Evolutionary conservation across 345 rosid species (phyloP), one percentile per base, ranked within the genome.

Genomic region (Brassica nigra): DNA sequence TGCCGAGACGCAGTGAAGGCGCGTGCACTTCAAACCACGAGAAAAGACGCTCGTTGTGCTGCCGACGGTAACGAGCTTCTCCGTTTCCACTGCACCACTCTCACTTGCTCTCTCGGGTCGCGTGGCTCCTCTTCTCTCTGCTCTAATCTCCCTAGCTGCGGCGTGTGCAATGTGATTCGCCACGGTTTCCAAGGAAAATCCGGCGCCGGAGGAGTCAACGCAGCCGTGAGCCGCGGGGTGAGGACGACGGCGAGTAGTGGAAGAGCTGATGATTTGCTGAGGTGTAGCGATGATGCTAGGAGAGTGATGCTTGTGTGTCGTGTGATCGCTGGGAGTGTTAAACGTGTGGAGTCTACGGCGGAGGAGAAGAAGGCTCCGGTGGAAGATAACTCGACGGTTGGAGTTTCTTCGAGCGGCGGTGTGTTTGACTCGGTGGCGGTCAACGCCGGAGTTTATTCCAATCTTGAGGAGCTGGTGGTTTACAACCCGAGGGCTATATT

Each of bases 1-100:
- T 93, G 98, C 81, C 88, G 99, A 37, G 94, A 93, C 73, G 88
- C 96, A 4, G 98, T 95, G 67, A 95, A 90, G 87, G 67, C 92
- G 44, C 98, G 94, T 68, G 97, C 97, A 2, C 86, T 92, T 44
- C 86, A 83, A 81, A 83, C 85, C 77, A 79, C 89, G 8, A 84
- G 87, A 61, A 91, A 90, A 67, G 87, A 95, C 76, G 89, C 97
- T 66, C 84, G 99, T 30, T 95, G 97, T 67, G 97, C 97, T 0
- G 99, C 99, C 14, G 99, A 95, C 69, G 99, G 99, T 0, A 95
- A 92, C 86, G 99, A 95, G 87, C 92, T 95, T 8, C 88, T 95
- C 33, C 89, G 97, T 31, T 95, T 95, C 74, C 90, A 91, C 82
- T 95, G 99, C 83, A 88, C 98, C 42, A 86, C 90, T 12, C 81